These are phyloP conservation scores for Phytophthora colocasiae DNA, from an alignment of 352 stramenopile genomes.

Conservation along the genomic window DNA sequence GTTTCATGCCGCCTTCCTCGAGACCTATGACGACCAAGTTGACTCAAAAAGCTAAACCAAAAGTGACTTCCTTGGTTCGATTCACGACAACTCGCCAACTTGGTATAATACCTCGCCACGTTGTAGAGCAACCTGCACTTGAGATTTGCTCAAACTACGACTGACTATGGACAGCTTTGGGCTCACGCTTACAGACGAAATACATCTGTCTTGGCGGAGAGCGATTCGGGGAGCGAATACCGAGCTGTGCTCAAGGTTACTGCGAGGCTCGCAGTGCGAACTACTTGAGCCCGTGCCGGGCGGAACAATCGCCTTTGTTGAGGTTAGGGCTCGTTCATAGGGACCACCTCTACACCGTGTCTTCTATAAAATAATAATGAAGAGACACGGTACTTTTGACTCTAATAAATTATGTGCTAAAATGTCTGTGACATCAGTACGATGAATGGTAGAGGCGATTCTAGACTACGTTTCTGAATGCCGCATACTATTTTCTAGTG, in stretches of 20 bases:
- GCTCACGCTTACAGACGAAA: neutral
- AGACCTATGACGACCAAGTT: conserved; percentile 14
- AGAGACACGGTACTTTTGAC: no score
- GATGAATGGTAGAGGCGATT: no score
- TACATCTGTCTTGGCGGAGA: conserved; percentile 27
- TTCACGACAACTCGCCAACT: no score
- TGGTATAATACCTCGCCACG: conserved; percentile 3
- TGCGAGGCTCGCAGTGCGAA: no score
- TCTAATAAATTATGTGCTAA: no score
- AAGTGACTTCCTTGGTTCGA: conserved; percentile 17
- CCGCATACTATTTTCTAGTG: no score
- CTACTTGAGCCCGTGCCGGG: neutral
- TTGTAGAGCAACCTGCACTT: conserved; percentile 9
- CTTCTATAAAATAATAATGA: no score
- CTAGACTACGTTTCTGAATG: no score
- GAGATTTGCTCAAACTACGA: conserved; percentile 29
- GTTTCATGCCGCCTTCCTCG: conserved; percentile 10
- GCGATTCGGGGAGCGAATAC: conserved; percentile 26
- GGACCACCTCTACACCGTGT: no score
- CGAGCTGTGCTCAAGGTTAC: conserved; percentile 24
- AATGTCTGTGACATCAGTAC: no score
- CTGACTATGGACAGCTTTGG: conserved; percentile 12
- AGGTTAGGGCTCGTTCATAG: no score
- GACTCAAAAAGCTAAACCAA: conserved; percentile 24
- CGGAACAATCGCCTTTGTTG: neutral